Evolutionary conservation across 73 alveolate species (phyloP), one percentile per base, ranked within the genome.

Genomic region (Effrenium voratum): DNA sequence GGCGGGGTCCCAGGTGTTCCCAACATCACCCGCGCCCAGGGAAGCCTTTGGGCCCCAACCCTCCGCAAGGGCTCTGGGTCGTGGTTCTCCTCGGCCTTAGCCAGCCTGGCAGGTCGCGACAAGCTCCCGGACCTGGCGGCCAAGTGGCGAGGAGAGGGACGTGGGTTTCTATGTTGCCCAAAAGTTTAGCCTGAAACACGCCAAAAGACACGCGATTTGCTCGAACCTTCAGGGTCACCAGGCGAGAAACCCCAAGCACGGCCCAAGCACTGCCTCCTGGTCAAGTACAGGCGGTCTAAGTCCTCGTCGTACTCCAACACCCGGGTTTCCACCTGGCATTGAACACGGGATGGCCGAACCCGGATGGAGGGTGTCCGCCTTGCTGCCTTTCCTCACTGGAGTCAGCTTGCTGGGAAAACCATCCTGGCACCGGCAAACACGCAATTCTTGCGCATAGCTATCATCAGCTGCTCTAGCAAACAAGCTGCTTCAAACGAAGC

Each of bases 61-160:
- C 50, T 12, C 13, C 92, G 92, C n/a, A 81, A 50, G 32, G 92
- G 60, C 73, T 81, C 92, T 5, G 92, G 92, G 38, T 81, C 73
- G n/a, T 81, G 92, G 47, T 81, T 81, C 72, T 81, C 81, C 82
- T 86, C 82, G 59, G n/a, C 76, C 94, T 40, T 55, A 45, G 52
- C n/a, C n/a, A 86, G 22, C 66, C 93, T 32, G 8, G 55, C 80
- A 16, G 93, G 93, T 40, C 93, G 93, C 59, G 63, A 13, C 52
- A 84, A 41, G 79, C 34, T 59, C 13, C 93, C 93, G 0, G 50
- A 32, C 93, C 93, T 84, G 60, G 0, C 32, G 59, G 5, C 1
- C n/a, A 1, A 40, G 40, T 4, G 55, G 86, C 1, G 28, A 57
- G 72, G 28, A 2, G 28, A 57, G n/a, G n/a, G n/a, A n/a, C n/a